Evolutionary conservation across 1,284 basidiomycete genomes (phyloP).

Genomic region (Trichosporon sp.): DNA sequence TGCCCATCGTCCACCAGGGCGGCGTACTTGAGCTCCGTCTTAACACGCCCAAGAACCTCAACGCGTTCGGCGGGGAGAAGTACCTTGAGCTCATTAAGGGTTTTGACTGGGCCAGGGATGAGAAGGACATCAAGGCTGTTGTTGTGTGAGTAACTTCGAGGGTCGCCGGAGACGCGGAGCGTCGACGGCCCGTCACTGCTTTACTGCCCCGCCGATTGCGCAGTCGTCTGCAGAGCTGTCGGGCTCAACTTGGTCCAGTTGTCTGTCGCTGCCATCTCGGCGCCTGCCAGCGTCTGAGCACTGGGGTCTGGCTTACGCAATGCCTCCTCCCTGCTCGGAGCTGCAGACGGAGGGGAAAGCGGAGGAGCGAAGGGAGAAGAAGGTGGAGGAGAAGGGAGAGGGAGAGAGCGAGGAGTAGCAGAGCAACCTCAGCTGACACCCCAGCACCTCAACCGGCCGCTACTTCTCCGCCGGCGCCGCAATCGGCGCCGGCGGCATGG

Average conservation of each 20-base stretch:
- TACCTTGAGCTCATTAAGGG: slow-evolving; percentile 19
- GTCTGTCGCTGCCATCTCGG: no score
- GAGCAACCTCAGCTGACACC: not conserved
- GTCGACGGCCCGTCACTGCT: no score
- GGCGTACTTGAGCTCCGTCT: slow-evolving; percentile 21
- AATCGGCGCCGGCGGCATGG: slow-evolving; percentile 11
- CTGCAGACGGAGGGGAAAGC: no score
- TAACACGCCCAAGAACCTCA: slow-evolving; percentile 22
- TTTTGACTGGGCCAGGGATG: slow-evolving; percentile 14
- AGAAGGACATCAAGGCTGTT: slow-evolving; percentile 15
- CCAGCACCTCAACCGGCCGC: slow-evolving; percentile 15
- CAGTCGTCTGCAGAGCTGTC: no score
- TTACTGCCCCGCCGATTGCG: no score
- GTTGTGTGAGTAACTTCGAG: slow-evolving; percentile 9
- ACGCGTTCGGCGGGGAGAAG: slow-evolving; percentile 11
- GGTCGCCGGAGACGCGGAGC: not conserved
- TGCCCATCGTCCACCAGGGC: slow-evolving; percentile 12
- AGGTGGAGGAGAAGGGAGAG: not conserved
- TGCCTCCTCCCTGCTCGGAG: no score
- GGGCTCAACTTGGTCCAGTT: no score
- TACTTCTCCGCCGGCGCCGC: slow-evolving; percentile 18
- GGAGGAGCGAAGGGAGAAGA: no score
- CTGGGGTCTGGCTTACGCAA: no score
- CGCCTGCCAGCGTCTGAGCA: no score
- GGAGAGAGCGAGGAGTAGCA: not conserved